Base-by-base conservation (phyloP, 768 basidiomycete genomes). In the Albatrellus ellisii region DNA sequence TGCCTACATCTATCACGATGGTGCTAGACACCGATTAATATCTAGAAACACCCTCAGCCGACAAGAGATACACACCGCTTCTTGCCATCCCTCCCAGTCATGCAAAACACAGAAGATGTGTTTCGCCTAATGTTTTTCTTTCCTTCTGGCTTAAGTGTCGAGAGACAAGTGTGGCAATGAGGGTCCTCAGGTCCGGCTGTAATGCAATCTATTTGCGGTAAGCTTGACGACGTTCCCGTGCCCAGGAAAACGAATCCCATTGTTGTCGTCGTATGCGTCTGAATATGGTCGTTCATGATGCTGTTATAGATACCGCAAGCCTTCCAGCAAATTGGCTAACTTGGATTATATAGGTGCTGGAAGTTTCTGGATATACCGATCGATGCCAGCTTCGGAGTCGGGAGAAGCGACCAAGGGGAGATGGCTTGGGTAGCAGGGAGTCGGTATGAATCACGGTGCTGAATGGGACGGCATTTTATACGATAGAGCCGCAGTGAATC, bases 41-140 rank as follows among this genome's bases (percentile, higher is more conserved):
- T 4, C 9, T 7, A 18, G 22, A n/a, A 25, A 17, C 11, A 24
- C 43, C 11, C 25, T 22, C 7, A 24, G 18, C 20, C 25, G 9
- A 34, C 27, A 26, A 18, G 46, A 52, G 48, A 39, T 50, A 66
- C 79, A 47, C 54, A 88, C 82, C 63, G 70, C 54, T 48, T 58
- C 39, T 52, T 58, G 39, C 62, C 64, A 46, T 65, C 62, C 48
- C 50, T 54, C 6, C 56, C 66, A 31, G 44, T 52, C 42, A 75
- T 60, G 36, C 79, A 65, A 40, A 89, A 50, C 3, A 79, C 72
- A 12, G 70, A 76, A 44, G 81, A 78, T 7, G 89, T 92, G 56
- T 94, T 94, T 41, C 91, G 70, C 36, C 91, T 60, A 26, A 77
- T 70, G 51, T 94, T 95, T 61, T 77, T 84, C 70, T 75, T 79